Base-by-base conservation (phyloP, 768 basidiomycete genomes). In the Panus rudis region DNA sequence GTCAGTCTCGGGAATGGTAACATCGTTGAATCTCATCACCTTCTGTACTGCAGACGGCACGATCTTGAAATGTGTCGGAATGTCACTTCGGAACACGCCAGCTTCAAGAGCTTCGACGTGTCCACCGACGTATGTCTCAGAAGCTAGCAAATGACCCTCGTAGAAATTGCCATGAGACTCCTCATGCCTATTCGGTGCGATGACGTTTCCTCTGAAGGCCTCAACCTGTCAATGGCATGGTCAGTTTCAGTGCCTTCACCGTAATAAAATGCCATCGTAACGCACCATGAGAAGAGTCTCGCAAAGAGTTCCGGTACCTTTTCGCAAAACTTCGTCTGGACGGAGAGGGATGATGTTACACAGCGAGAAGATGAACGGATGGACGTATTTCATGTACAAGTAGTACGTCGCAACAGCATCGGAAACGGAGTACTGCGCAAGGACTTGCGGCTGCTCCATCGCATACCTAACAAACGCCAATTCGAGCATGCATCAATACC, bases 321-420 rank as follows among this genome's bases (percentile, higher is more conserved):
- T 98, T 39, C 94, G 73, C 52, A 98, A 64, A 4, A 98, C 96
- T 49, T 99, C 96, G 55, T 99, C 96, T 3, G 96, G 92, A 55
- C 83, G 84, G 41, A 99, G 75, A 10, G 96, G 94, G 53, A 99
- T 98, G 63, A 98, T 99, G 71, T 96, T 99, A 65, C 96, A 98
- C 27, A 99, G 67, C 7, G 96, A 98, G 69, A 99, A 99, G 49
- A 99, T 90, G 74, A 99, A 99, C 0, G 96, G 96, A 58, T 98
- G 93, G 8, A 99, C 93, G 55, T 99, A 99, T 92, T 98, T 99
- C 96, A 98, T 99, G 67, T 99, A 98, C 26, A 99, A 76, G 63
- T 98, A 98, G 62, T 99, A 98, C 1, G 96, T 99, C n/a, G 96
- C 94, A 8, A 98, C 96, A 0, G 96, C 96, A 73, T 99, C 96